Evolutionary conservation across 192 early-diverging fungal genomes (phyloP).

Genomic region (Coemansia asiatica): DNA sequence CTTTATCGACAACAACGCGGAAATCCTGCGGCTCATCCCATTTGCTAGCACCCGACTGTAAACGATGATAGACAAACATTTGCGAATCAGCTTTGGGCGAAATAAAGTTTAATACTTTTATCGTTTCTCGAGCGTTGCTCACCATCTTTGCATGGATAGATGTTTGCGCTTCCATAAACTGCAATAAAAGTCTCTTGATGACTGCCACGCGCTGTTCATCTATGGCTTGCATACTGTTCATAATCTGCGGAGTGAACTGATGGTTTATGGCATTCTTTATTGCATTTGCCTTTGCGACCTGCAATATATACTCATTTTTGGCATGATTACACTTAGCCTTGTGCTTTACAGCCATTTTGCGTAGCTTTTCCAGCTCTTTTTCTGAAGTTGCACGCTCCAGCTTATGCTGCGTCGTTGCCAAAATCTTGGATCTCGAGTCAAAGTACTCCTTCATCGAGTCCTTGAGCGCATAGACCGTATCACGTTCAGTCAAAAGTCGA

Average conservation of each 20-base stretch:
- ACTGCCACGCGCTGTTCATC: conserved; percentile 33
- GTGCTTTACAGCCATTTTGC: conserved; percentile 25
- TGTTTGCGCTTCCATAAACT: background rate
- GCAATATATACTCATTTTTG: conserved; percentile 50
- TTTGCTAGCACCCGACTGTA: background rate
- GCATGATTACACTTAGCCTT: conserved; percentile 35
- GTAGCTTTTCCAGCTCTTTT: conserved; percentile 42
- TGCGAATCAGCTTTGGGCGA: background rate
- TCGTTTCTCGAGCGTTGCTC: conserved; percentile 3
- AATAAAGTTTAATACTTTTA: background rate
- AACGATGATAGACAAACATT: background rate
- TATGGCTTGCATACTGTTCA: conserved; percentile 38
- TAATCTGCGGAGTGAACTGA: conserved; percentile 30
- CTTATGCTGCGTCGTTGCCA: conserved; percentile 27
- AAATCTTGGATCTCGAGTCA: conserved; percentile 26
- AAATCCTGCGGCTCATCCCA: conserved; percentile 3
- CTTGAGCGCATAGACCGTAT: conserved; percentile 35
- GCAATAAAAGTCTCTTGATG: background rate
- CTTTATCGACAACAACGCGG: conserved; percentile 28
- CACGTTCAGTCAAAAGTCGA: conserved; percentile 38
- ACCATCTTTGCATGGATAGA: conserved; percentile 9
- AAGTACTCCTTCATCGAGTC: conserved; percentile 34
- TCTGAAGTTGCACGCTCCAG: conserved; percentile 43
- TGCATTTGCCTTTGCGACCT: conserved; percentile 38
- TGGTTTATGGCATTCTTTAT: conserved; percentile 37